A percentile compares a stretch with the other conserved stretches of the same genome.
phyloP scores from a whole-genome alignment of 495 filamentous ascomycete genomes.

The Talaromyces liani region DNA sequence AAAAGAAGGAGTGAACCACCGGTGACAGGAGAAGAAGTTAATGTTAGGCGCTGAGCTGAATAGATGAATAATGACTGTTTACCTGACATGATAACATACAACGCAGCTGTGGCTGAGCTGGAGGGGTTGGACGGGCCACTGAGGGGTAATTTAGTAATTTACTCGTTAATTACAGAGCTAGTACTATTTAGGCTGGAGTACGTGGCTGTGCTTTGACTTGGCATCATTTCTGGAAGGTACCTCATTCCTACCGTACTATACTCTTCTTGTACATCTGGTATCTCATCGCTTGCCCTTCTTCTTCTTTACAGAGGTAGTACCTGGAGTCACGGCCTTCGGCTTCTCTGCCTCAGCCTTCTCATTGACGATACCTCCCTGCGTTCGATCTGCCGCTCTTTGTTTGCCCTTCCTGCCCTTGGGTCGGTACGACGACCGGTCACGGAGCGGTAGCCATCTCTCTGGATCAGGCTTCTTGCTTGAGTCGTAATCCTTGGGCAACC shows the following conservation, averaged over 20 bases:
- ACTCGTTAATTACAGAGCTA: background rate
- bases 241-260: background rate
- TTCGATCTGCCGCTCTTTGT: conserved; percentile 66
- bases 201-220: background rate
- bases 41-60: background rate
- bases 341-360: conserved; percentile 63
- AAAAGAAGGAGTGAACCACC: background rate
- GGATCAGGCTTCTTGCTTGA: conserved; percentile 70
- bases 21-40: background rate
- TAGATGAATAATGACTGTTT: background rate
- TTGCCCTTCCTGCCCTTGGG: conserved; percentile 90
- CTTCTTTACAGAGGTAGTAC: conserved; percentile 49
- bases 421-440: conserved; percentile 79
- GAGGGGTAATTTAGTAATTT: background rate
- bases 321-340: conserved; percentile 44
- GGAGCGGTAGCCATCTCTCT: conserved; percentile 86
- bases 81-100: background rate
- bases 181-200: background rate
- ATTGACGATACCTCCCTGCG: conserved; percentile 73
- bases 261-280: background rate
- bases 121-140: background rate
- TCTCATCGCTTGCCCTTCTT: conserved; percentile 65
- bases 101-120: conserved; percentile 1
- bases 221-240: background rate
- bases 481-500: conserved; percentile 74